These are phyloP conservation scores for Gossypium trilobum DNA, from an alignment of 441 rosid genomes.

Conservation along the genomic window DNA sequence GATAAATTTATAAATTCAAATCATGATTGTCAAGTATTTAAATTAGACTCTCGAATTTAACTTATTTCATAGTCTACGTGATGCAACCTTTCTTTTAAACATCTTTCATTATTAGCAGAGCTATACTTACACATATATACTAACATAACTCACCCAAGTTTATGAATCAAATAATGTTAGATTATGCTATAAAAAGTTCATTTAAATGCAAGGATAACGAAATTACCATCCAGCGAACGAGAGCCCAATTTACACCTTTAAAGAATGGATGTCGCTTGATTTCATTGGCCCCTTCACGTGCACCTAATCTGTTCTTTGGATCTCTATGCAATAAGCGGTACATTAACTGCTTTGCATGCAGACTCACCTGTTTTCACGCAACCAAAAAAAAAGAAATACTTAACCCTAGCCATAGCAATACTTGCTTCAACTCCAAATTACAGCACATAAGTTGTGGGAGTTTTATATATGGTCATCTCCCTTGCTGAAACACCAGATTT, in stretches of 20 bases:
- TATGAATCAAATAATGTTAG: too few species aligned
- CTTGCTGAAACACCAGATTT: neutral
- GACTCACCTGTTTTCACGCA: conserved; percentile 38
- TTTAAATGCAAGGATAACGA: neutral
- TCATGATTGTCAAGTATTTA: neutral
- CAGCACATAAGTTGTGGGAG: neutral
- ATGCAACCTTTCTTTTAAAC: too few species aligned
- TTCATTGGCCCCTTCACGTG: conserved; percentile 72
- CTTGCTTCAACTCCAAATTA: neutral
- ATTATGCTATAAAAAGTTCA: too few species aligned
- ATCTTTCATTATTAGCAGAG: too few species aligned
- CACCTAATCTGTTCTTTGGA: conserved; percentile 67
- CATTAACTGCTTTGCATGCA: conserved; percentile 65
- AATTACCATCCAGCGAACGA: conserved; percentile 79
- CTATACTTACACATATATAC: too few species aligned
- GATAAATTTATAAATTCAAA: too few species aligned
- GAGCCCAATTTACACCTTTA: conserved; percentile 75
- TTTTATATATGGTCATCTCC: neutral
- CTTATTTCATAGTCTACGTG: too few species aligned
- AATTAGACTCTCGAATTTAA: too few species aligned
- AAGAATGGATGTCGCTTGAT: conserved; percentile 74
- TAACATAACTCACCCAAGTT: too few species aligned
- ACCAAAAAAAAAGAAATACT: neutral
- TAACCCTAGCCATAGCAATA: too few species aligned
- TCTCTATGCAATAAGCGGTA: conserved; percentile 70